Percentiles rank a stretch among this genome's conserved stretches.
These are phyloP conservation scores for Moelleriella libera DNA, from an alignment of 2,329 filamentous ascomycete species.

Conservation along the genomic window DNA sequence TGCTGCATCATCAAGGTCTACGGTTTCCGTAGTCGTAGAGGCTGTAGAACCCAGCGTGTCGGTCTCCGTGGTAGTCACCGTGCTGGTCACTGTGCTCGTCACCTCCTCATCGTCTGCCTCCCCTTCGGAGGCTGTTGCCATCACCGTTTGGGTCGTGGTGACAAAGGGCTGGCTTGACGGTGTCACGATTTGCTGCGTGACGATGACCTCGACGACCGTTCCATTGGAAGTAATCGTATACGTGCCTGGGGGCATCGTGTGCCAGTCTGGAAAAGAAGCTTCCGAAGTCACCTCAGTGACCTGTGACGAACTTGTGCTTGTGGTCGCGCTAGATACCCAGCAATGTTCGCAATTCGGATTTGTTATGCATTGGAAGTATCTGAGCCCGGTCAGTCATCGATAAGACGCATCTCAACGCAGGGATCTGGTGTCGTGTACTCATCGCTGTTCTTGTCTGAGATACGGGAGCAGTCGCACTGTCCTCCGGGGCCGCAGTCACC, in stretches of 20 bases:
- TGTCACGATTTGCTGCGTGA: constrained; percentile 1
- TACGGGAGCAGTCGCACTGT: constrained; percentile 14
- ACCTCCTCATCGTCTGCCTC: no score
- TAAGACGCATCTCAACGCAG: neutral
- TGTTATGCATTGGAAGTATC: constrained; percentile 20
- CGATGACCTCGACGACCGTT: constrained; percentile 1
- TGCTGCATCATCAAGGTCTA: neutral
- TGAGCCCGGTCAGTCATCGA: constrained; percentile 4
- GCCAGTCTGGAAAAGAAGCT: neutral
- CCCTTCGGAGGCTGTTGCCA: constrained; percentile 1
- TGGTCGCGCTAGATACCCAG: constrained; percentile 3
- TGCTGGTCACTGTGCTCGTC: no score
- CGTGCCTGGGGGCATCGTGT: constrained; percentile 1
- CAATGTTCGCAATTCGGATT: constrained; percentile 15
- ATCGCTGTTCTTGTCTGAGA: constrained; percentile 13
- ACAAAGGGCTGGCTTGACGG: neutral
- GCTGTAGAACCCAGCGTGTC: neutral
- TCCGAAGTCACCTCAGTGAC: neutral
- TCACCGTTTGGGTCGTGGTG: constrained; percentile 3
- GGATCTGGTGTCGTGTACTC: constrained; percentile 9
- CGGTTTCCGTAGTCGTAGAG: neutral
- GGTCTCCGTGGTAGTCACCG: neutral
- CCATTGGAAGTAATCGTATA: constrained; percentile 1
- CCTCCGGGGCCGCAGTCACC: constrained; percentile 9
- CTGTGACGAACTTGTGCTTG: neutral